A percentile compares a stretch with the other conserved stretches of the same genome.
phyloP scores from a whole-genome alignment of 306 rosid species.

The Vigna radiata region DNA sequence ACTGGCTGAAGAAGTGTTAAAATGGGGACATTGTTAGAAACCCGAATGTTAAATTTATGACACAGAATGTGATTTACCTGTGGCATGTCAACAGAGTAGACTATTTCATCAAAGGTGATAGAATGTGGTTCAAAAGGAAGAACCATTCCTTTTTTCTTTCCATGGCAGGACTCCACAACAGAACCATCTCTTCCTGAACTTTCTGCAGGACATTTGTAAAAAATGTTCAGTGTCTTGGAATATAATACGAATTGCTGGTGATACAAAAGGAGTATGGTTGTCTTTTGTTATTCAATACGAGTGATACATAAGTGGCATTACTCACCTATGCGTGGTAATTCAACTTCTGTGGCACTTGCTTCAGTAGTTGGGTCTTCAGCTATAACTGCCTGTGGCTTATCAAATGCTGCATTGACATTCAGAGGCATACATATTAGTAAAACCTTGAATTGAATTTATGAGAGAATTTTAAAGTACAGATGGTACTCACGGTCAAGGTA shows the following conservation, averaged over 20 bases:
- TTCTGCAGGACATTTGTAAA: conserved; percentile 44
- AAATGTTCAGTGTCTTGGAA: not conserved
- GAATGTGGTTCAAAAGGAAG: conserved; percentile 70
- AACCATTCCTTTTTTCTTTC: conserved; percentile 65
- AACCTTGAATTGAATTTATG: not conserved
- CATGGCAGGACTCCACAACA: conserved; percentile 41
- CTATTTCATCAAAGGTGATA: conserved; percentile 60
- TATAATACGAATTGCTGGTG: not conserved
- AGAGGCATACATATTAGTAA: conserved; percentile 8
- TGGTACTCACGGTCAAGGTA: conserved; percentile 53
- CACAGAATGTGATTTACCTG: conserved; percentile 45
- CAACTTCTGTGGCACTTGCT: conserved; percentile 37
- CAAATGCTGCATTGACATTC: conserved; percentile 55
- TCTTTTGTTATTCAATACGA: not conserved
- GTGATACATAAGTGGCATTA: conserved; percentile 2
- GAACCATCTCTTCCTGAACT: conserved; percentile 35
- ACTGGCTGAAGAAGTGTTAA: not conserved
- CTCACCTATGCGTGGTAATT: conserved; percentile 53
- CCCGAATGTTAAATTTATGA: not conserved
- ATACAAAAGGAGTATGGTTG: not conserved
- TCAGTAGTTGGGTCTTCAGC: conserved; percentile 36
- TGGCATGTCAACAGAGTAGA: conserved; percentile 74
- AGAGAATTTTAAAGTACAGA: not conserved
- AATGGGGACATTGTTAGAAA: not conserved
- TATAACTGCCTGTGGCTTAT: conserved; percentile 49